Evolutionary conservation across 2,329 filamentous ascomycete genomes (phyloP).

Genomic region (Aspergillus novoparasiticus): DNA sequence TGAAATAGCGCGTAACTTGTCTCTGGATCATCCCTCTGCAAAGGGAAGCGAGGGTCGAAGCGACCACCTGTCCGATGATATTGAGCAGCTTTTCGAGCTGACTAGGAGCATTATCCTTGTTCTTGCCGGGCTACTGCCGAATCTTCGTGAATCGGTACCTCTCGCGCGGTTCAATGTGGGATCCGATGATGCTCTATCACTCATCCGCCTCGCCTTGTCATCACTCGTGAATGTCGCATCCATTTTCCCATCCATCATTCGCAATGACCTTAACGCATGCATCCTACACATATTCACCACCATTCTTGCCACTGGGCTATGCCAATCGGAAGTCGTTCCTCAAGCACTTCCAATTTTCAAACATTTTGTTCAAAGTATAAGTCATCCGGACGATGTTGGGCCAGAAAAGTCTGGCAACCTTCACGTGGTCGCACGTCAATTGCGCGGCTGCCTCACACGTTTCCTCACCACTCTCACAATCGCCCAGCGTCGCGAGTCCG

Average conservation of each 20-base stretch:
- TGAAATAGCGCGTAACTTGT: constrained; percentile 87
- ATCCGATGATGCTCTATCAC: constrained; percentile 75
- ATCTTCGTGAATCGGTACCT: constrained; percentile 57
- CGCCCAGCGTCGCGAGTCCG: constrained; percentile 56
- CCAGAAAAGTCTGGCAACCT: constrained; percentile 36
- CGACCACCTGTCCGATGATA: constrained; percentile 89
- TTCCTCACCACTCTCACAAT: constrained; percentile 71
- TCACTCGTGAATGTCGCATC: constrained; percentile 92
- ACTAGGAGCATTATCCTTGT: constrained; percentile 96
- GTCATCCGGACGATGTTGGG: constrained; percentile 34
- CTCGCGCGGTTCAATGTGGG: constrained; percentile 75
- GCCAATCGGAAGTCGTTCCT: constrained; percentile 85
- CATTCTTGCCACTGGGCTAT: constrained; percentile 82
- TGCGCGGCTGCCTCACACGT: constrained; percentile 78
- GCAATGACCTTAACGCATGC: constrained; percentile 92
- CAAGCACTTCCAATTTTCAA: constrained; percentile 89
- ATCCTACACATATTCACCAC: constrained; percentile 97
- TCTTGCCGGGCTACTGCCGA: constrained; percentile 82
- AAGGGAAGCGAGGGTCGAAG: constrained; percentile 66
- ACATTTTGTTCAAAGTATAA: constrained; percentile 80
- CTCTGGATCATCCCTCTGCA: constrained; percentile 87
- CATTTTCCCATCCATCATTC: constrained; percentile 95
- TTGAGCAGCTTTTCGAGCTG: constrained; percentile 95
- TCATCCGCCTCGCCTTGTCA: constrained; percentile 78
- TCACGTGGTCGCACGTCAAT: constrained; percentile 64